Percentiles rank a stretch among this genome's conserved stretches.
phyloP scores from a whole-genome alignment of 208 protist genomes.

The Leptomonas seymouri region DNA sequence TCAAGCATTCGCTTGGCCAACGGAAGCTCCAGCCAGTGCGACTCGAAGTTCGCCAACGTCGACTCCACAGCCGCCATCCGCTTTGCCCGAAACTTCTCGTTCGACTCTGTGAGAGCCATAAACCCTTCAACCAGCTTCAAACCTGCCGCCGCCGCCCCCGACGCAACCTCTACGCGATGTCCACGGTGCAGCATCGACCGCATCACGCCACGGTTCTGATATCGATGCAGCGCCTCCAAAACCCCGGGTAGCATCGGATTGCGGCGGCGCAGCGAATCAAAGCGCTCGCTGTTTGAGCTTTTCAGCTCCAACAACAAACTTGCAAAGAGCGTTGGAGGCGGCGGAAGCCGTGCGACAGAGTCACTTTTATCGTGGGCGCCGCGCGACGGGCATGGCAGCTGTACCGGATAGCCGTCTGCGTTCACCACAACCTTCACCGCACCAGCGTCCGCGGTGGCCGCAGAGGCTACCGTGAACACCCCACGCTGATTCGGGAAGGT shows the following conservation, averaged over 20 bases:
- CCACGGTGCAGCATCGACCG: slow-evolving; percentile 67
- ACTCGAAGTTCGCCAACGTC: slow-evolving; percentile 51
- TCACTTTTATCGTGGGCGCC: not conserved
- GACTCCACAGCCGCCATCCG: slow-evolving; percentile 6
- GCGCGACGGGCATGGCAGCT: not conserved
- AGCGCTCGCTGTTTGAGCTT: slow-evolving; percentile 11
- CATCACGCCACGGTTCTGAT: slow-evolving; percentile 61
- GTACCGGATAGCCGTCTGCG: slow-evolving; percentile 27
- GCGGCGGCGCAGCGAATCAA: slow-evolving; percentile 35
- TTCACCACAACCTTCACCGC: slow-evolving; percentile 21
- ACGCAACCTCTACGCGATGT: slow-evolving; percentile 33
- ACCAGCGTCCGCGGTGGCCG: not conserved
- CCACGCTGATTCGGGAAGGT: slow-evolving; percentile 38
- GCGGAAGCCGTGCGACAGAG: slow-evolving; percentile 3
- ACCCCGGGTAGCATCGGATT: slow-evolving; percentile 55
- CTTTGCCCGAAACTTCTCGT: not conserved
- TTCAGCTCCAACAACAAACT: slow-evolving; percentile 17
- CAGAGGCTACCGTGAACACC: not conserved
- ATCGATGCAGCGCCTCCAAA: slow-evolving; percentile 56
- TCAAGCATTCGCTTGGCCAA: slow-evolving; percentile 12
- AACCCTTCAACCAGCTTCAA: slow-evolving; percentile 19
- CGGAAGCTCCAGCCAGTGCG: slow-evolving; percentile 60
- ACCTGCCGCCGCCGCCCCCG: slow-evolving; percentile 19
- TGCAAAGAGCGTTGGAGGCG: slow-evolving; percentile 26
- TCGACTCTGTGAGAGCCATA: slow-evolving; percentile 6